phyloP scores from a whole-genome alignment of 192 early-diverging fungal species.

The Glomus cerebriforme region DNA sequence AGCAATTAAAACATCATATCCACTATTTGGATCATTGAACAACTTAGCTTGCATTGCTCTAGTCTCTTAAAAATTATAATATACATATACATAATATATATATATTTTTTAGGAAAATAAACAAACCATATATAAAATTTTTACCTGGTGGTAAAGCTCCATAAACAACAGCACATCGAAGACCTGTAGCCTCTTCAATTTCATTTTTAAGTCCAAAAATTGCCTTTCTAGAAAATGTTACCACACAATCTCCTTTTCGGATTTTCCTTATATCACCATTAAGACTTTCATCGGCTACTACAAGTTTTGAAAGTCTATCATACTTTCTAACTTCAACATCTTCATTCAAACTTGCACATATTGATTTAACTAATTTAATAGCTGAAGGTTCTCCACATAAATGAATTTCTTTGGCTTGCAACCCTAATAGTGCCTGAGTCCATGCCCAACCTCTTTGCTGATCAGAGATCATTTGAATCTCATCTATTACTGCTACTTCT shows the following conservation, averaged over 20 bases:
- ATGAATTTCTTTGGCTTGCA: slow-evolving; percentile 85
- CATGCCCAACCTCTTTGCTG: slow-evolving; percentile 90
- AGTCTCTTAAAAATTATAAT: slow-evolving; percentile 58
- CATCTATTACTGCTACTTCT: slow-evolving; percentile 92
- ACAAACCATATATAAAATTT: background rate
- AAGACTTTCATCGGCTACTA: slow-evolving; percentile 58
- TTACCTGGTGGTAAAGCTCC: slow-evolving; percentile 85
- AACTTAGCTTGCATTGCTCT: slow-evolving; percentile 82
- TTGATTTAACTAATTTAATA: slow-evolving; percentile 73
- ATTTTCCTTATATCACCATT: slow-evolving; percentile 60
- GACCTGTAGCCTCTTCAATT: slow-evolving; percentile 73
- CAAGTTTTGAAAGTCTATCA: slow-evolving; percentile 71
- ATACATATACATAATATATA: no score
- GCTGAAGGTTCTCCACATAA: slow-evolving; percentile 92
- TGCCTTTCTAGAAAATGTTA: slow-evolving; percentile 81
- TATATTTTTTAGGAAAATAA: no score
- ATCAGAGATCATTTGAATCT: slow-evolving; percentile 97
- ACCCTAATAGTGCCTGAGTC: slow-evolving; percentile 81
- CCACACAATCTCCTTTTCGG: slow-evolving; percentile 80
- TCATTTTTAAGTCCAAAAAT: slow-evolving; percentile 78
- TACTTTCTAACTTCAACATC: slow-evolving; percentile 79
- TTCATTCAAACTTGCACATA: slow-evolving; percentile 75
- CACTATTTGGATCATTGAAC: slow-evolving; percentile 84
- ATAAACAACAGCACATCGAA: slow-evolving; percentile 90
- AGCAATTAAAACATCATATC: slow-evolving; percentile 85